Evolutionary conservation across 1,284 basidiomycete species (phyloP), one percentile per base, ranked within the genome.

Genomic region (Puccinia sorghi): DNA sequence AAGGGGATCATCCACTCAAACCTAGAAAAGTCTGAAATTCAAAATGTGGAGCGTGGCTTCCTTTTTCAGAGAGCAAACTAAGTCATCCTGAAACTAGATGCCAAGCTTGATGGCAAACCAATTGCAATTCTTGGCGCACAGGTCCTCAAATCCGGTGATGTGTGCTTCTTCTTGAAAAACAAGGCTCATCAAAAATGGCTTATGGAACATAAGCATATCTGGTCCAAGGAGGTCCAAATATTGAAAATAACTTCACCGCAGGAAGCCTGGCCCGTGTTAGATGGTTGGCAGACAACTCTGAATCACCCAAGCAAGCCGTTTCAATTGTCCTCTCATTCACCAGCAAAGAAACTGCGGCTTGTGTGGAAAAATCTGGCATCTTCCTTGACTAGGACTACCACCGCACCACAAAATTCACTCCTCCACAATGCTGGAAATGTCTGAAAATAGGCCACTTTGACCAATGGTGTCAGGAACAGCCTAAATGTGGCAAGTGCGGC

Each of bases 91-190:
- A 56, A 56, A 8, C 7, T 56, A 8, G 20, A 56, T 20, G 54
- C 54, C 54, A 56, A 56, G 8, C 8, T 56, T 17, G 20, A 56
- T 17, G 54, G 54, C 25, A 27, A 56, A 56, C 17, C 15, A 22
- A 61, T 61, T 61, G 32, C 15, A 27, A 27, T 25, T 6, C 57
- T 7, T 6, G 57, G 13, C 27, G n/a, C 57, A 7, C 57, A 56
- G 54, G 54, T 56, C 17, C 54, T 56, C 54, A 56, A 56, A 56
- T 61, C 25, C 9, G 57, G 57, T 12, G 32, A 61, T 61, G 57
- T 61, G 6, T 61, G n/a, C 25, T 61, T 61, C 17, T 61, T 27
- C 32, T 25, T 17, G 25, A 61, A 61, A 22, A 61, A 61, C 57
- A 61, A 22, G 22, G 6, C 57, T 6, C 57, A 61, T 22, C 57